Percentiles rank a stretch among this genome's conserved stretches.
These are phyloP conservation scores for Cytospora piceicola DNA, from an alignment of 2,329 filamentous ascomycete genomes.

Conservation along the genomic window DNA sequence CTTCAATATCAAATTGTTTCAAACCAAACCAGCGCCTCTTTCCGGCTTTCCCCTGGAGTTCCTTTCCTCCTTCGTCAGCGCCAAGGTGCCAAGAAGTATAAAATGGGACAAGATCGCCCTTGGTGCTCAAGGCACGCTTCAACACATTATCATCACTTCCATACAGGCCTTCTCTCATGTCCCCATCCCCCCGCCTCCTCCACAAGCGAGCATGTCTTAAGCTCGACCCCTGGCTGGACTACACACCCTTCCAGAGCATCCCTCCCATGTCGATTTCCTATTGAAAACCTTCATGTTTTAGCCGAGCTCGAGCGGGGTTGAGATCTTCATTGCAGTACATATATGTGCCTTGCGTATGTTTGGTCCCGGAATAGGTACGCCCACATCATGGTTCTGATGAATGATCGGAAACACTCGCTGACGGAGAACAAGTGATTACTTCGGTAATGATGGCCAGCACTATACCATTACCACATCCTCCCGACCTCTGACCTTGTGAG, in stretches of 20 bases:
- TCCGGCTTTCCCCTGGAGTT: constrained; percentile 19
- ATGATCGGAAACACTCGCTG: neutral
- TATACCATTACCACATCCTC: neutral
- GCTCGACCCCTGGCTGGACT: too few relatives aligned
- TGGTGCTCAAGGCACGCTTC: neutral
- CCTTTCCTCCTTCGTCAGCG: constrained; percentile 18
- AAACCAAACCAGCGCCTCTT: constrained; percentile 11
- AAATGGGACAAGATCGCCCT: constrained; percentile 19
- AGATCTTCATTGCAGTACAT: constrained; percentile 1
- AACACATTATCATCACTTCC: neutral
- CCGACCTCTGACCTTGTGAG: neutral
- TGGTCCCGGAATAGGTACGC: neutral
- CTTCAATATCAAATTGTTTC: constrained; percentile 17
- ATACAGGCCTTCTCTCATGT: constrained; percentile 12
- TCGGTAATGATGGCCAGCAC: constrained; percentile 2
- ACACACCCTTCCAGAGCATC: too few relatives aligned
- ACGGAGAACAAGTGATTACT: neutral
- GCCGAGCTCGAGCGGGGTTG: neutral
- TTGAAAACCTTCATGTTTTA: neutral
- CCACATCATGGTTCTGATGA: neutral
- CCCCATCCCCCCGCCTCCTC: constrained; percentile 9
- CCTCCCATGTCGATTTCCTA: neutral
- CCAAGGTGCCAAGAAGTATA: constrained; percentile 21
- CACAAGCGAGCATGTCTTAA: neutral
- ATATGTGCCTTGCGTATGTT: neutral